Percentiles rank a stretch among this genome's conserved stretches.
Evolutionary conservation across 352 stramenopile genomes (phyloP).

Genomic region (Globisporangium perplexum): DNA sequence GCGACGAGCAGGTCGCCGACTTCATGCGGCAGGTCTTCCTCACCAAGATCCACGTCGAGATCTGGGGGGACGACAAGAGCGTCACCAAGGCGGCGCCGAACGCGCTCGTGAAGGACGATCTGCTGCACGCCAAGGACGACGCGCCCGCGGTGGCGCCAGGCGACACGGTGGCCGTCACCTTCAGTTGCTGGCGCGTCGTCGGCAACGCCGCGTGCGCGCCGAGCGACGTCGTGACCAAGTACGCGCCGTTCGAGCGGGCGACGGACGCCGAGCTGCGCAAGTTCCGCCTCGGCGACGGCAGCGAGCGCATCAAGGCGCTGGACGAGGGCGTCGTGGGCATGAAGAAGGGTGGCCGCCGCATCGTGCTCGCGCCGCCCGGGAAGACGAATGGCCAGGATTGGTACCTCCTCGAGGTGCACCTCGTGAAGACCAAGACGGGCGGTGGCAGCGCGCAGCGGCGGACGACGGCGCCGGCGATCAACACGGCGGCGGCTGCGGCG

Average conservation of each 20-base stretch:
- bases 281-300: conserved; percentile 70
- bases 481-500: conserved; percentile 8
- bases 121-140: conserved; percentile 34
- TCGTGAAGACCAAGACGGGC: conserved; percentile 69
- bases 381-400: conserved; percentile 81
- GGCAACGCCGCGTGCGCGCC: conserved; percentile 53
- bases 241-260: conserved; percentile 68
- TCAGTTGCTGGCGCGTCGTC: conserved; percentile 74
- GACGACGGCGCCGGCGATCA: conserved; percentile 21
- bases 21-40: conserved; percentile 71
- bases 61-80: conserved; percentile 60
- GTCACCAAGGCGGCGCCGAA: conserved; percentile 41
- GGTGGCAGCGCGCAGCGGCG: conserved; percentile 17
- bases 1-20: conserved; percentile 48
- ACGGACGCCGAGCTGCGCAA: conserved; percentile 48
- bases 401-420: conserved; percentile 75
- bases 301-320: conserved; percentile 81
- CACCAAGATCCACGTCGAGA: conserved; percentile 75
- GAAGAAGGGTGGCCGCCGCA: conserved; percentile 82
- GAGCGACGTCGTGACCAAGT: conserved; percentile 68
- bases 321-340: conserved; percentile 88
- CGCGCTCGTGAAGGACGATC: conserved; percentile 45
- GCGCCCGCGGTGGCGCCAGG: conserved; percentile 29
- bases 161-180: conserved; percentile 62
- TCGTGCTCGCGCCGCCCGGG: conserved; percentile 79